Evolutionary conservation across 2,329 filamentous ascomycete genomes (phyloP), one percentile per base, ranked within the genome.

Genomic region (Cladosporium sphaerospermum): DNA sequence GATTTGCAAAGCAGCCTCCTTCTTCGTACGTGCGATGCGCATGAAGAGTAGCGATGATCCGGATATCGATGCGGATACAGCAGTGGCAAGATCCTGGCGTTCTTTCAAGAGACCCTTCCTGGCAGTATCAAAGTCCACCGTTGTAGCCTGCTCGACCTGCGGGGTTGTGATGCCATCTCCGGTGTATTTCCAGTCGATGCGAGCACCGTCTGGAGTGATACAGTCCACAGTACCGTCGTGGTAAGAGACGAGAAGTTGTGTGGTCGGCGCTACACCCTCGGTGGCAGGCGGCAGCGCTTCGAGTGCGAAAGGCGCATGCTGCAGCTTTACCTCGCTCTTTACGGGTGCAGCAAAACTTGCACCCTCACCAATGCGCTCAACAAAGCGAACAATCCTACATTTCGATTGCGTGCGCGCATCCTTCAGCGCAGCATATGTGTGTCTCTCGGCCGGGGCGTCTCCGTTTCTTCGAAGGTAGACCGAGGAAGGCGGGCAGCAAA

Each of bases 401-500:
- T 77, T 75, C 4, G 75, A 71, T 43, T 70, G 70, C 9, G 69
- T 69, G 8, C 74, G 69, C 4, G 75, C 74, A 44, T 72, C 71
- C 41, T 69, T 71, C 3, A 78, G 67, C 4, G 76, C 76, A 48
- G 76, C 76, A 62, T 82, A 84, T 16, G 81, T 84, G 50, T 76
- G 77, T 61, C 82, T 75, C 53, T 74, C 75, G 1, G 76, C 70
- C 3, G 66, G 61, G 9, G 67, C 67, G 34, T 70, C 72, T 32
- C 71, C 72, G 31, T 67, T 62, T 42, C 72, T 65, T 63, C 77
- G 79, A 57, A 73, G 71, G 64, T 80, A 78, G 42, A 83, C 71
- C 19, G 81, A 84, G 62, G 75, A 81, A 49, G 82, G 81, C 33
- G 77, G 71, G 49, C 78, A 78, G 51, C 75, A 73, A 63, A 84